Evolutionary conservation across 306 rosid genomes (phyloP), one percentile per base, ranked within the genome.

Genomic region (Gynostemma pentaphyllum): DNA sequence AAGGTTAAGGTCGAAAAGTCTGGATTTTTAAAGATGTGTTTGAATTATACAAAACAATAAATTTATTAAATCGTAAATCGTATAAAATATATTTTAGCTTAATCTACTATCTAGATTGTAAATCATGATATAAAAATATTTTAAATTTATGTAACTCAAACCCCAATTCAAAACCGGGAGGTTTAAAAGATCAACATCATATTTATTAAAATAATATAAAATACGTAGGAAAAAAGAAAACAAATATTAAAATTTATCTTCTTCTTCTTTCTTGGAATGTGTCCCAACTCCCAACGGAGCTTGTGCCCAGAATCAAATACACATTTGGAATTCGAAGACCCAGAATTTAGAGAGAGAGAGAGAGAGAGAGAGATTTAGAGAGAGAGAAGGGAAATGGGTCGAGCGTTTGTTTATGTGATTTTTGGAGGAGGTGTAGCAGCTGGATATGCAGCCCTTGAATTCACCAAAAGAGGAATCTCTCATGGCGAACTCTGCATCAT

Each of bases 401-500:
- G 99, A 74, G 96, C 99, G 30, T 92, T 88, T 69, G 79, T 86
- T 22, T 92, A 88, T 78, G 99, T 92, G 78, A 84, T 92, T 86
- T 87, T 92, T 0, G 99, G 99, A 0, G 99, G 99, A 73, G 99
- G 99, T 4, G 99, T 92, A 5, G 86, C 96, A 45, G 95, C 96
- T 79, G 99, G 99, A n/a, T 92, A 92, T 67, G 99, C 96, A 27
- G 96, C 99, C 70, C 99, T 88, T 60, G 96, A 92, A 79, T 88
- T 92, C 70, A 75, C 80, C 12, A 81, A 66, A 44, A 83, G 80
- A 72, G 94, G 96, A 2, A 77, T 92, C 76, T 73, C 94, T 23
- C 72, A 70, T 46, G 99, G 99, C 47, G 97, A 92, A 77, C 99
- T 92, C 76, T 92, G 99, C 83, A 92, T 92, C 21, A 88, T 92